Conservation (phyloP, 306 rosid species). For the Gillenia trifoliata region DNA sequence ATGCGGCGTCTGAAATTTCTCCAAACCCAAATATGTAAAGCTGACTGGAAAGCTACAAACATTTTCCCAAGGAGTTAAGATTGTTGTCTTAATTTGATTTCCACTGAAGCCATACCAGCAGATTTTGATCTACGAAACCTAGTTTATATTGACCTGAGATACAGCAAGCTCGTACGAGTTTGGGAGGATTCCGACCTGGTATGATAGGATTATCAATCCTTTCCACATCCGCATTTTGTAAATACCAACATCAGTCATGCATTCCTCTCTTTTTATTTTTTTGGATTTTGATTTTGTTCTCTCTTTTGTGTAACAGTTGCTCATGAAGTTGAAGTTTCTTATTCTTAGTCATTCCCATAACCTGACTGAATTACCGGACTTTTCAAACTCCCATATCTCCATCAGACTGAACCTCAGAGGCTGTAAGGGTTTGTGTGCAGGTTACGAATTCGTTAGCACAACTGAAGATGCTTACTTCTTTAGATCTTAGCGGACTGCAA, state of each 20-base stretch:
- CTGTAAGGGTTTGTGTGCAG: conserved; percentile 16
- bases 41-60: conserved; percentile 8
- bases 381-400: conserved; percentile 36
- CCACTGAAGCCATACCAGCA: background rate
- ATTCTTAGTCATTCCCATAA: background rate
- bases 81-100: background rate
- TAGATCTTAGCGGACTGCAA: conserved; percentile 23
- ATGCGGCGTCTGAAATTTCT: conserved; percentile 36
- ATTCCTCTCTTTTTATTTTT: background rate
- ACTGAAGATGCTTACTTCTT: conserved; percentile 17
- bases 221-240: no score
- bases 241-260: background rate
- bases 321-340: conserved; percentile 14
- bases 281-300: background rate
- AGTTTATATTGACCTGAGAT: conserved; percentile 26
- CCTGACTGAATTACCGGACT: conserved; percentile 31
- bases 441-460: conserved; percentile 7
- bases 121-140: conserved; percentile 1
- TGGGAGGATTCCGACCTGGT: conserved; percentile 32
- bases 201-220: background rate
- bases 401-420: conserved; percentile 26
- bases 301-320: background rate
- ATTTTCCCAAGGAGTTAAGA: conserved; percentile 19
- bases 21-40: conserved; percentile 23
- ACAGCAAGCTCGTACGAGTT: conserved; percentile 22